A percentile compares a stretch with the other conserved stretches of the same genome.
These are phyloP conservation scores for Melaleuca quinquenervia DNA, from an alignment of 345 rosid genomes.

Conservation along the genomic window DNA sequence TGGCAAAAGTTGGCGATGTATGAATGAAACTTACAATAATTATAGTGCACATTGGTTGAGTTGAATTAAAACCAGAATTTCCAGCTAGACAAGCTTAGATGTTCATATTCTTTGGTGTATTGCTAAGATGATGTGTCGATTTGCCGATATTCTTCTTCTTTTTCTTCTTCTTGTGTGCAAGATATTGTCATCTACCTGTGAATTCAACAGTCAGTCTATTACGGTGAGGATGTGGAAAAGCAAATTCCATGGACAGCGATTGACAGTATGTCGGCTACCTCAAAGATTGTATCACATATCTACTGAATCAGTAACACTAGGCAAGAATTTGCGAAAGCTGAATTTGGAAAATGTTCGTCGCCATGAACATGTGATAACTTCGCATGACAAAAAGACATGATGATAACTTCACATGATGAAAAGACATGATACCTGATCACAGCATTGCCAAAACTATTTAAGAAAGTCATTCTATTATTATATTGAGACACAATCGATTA, in stretches of 20 bases:
- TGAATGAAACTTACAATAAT: not conserved
- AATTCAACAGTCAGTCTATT: not conserved
- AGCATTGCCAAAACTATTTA: not conserved
- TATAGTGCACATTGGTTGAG: not conserved
- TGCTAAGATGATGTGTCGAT: not conserved
- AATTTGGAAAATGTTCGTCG: not conserved
- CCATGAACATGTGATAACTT: not conserved
- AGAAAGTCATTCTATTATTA: not conserved
- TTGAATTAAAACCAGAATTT: not conserved
- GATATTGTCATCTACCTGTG: not conserved
- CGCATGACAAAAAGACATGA: fast-evolving
- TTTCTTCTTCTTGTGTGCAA: not conserved
- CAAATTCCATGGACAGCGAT: not conserved
- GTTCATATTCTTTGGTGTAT: not conserved
- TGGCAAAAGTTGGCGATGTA: not conserved
- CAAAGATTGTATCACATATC: not conserved
- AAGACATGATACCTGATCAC: not conserved
- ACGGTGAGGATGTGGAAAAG: not conserved
- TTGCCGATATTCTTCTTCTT: not conserved
- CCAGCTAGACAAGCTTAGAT: not conserved
- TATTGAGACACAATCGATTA: not conserved
- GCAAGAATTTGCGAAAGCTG: not conserved
- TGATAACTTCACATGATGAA: not conserved
- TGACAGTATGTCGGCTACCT: not conserved
- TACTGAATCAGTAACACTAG: not conserved